phyloP scores from a whole-genome alignment of 805 yeast genomes.

The Nakazawaea populi region DNA sequence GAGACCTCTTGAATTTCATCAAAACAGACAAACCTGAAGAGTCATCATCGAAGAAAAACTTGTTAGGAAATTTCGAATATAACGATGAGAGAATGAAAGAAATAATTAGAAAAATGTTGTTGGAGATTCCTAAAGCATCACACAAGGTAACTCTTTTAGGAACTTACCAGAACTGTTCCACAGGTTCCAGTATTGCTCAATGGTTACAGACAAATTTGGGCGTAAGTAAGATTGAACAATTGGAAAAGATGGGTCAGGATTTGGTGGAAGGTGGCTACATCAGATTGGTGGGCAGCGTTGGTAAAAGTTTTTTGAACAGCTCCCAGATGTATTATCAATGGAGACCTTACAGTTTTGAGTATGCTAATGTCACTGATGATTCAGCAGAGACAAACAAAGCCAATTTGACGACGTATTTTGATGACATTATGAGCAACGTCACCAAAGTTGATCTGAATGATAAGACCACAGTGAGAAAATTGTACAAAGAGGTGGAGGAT shows the following conservation, averaged over 20 bases:
- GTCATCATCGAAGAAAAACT: neutral
- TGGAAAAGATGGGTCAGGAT: conserved; percentile 73
- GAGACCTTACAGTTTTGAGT: conserved; percentile 62
- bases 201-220: conserved; percentile 50
- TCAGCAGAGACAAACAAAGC: conserved; percentile 18
- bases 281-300: conserved; percentile 59
- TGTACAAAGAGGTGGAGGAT: conserved; percentile 50
- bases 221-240: conserved; percentile 37
- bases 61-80: conserved; percentile 22
- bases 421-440: conserved; percentile 8
- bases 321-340: conserved; percentile 75
- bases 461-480: conserved; percentile 43
- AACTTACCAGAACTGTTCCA: conserved; percentile 53
- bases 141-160: conserved; percentile 67
- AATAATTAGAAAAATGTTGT: conserved; percentile 35
- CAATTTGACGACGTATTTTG: conserved; percentile 7
- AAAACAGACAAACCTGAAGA: conserved; percentile 12
- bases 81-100: conserved; percentile 30
- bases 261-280: conserved; percentile 56
- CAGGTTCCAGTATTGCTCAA: conserved; percentile 55
- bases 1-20: conserved; percentile 25
- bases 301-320: conserved; percentile 60
- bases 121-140: conserved; percentile 44
- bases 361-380: conserved; percentile 29
- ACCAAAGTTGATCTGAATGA: conserved; percentile 25